Conservation (phyloP, 2,329 filamentous ascomycete species). For the Xylaria sp. region DNA sequence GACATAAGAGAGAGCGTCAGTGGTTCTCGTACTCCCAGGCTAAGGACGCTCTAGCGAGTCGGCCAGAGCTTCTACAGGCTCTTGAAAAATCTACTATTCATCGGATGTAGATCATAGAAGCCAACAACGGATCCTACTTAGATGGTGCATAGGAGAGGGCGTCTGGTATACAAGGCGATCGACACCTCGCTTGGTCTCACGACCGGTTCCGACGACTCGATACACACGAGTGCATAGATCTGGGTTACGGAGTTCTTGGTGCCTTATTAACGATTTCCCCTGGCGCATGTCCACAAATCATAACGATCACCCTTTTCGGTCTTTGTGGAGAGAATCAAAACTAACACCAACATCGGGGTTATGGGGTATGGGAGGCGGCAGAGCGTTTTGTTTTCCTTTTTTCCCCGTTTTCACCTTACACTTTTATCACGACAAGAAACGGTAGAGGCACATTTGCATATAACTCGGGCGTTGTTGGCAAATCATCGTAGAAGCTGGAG, state of each 20-base stretch:
- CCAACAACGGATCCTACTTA: slow-evolving; percentile 27
- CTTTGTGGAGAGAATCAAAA: slow-evolving; percentile 11
- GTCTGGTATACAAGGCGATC: slow-evolving; percentile 29
- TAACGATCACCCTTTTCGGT: slow-evolving; percentile 35
- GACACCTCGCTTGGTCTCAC: slow-evolving; percentile 23
- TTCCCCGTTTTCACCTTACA: slow-evolving; percentile 26
- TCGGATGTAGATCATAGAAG: slow-evolving; percentile 50
- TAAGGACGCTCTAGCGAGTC: slow-evolving; percentile 76
- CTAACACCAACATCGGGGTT: slow-evolving; percentile 21
- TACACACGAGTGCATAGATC: slow-evolving; percentile 48
- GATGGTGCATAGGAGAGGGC: slow-evolving; percentile 26
- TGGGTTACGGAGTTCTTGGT: slow-evolving; percentile 48
- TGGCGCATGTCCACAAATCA: slow-evolving; percentile 10
- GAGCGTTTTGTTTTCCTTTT: slow-evolving; percentile 29
- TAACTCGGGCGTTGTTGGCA: slow-evolving; percentile 47
- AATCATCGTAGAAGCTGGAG: slow-evolving; percentile 44
- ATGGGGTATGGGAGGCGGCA: slow-evolving; percentile 17
- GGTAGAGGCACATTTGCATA: slow-evolving; percentile 45
- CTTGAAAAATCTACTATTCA: slow-evolving; percentile 82
- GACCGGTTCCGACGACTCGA: slow-evolving; percentile 37
- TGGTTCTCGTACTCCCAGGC: slow-evolving; percentile 92
- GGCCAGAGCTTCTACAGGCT: slow-evolving; percentile 90
- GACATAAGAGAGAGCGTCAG: slow-evolving; percentile 85
- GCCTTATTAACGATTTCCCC: slow-evolving; percentile 39
- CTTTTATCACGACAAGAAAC: slow-evolving; percentile 35